These are phyloP conservation scores for Dendrobium huoshanense DNA, from an alignment of 106 monocot species.

Conservation along the genomic window DNA sequence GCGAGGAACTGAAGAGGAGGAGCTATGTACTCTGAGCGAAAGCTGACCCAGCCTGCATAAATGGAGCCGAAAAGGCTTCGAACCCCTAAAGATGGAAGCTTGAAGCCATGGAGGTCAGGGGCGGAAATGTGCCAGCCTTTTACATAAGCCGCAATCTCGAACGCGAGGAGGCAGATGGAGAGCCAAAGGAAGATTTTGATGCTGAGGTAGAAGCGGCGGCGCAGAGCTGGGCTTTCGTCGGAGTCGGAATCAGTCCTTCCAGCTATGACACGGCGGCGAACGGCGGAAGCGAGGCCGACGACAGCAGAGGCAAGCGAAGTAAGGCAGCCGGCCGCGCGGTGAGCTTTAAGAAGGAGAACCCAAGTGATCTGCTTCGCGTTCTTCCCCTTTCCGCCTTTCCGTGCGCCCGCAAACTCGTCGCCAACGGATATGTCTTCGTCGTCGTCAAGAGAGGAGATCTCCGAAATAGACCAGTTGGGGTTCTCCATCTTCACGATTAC, in stretches of 20 bases:
- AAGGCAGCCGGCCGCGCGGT: slow-evolving; percentile 81
- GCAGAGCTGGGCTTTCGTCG: slow-evolving; percentile 22
- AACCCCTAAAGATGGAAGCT: slow-evolving; percentile 25
- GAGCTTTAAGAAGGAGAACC: slow-evolving; percentile 61
- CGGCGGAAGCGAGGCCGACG: slow-evolving; percentile 38
- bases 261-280: slow-evolving; percentile 59
- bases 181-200: slow-evolving; percentile 60
- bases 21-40: slow-evolving; percentile 66
- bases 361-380: slow-evolving; percentile 54
- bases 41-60: slow-evolving; percentile 51
- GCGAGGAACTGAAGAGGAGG: slow-evolving; percentile 80
- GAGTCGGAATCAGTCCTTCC: slow-evolving; percentile 59
- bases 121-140: slow-evolving; percentile 62
- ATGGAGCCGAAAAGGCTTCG: slow-evolving; percentile 36
- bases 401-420: slow-evolving; percentile 5
- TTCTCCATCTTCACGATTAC: slow-evolving; percentile 57
- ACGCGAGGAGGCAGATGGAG: slow-evolving; percentile 48
- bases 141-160: slow-evolving; percentile 70
- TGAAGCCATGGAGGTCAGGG: slow-evolving; percentile 31
- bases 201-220: slow-evolving; percentile 53
- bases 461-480: slow-evolving; percentile 27
- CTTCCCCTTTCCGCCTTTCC: slow-evolving; percentile 50
- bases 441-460: slow-evolving; percentile 28
- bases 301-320: slow-evolving; percentile 44
- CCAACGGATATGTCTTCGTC: too few relatives aligned